Evolutionary conservation across 257 asterid genomes (phyloP), one percentile per base, ranked within the genome.

Genomic region (Capsicum pubescens): DNA sequence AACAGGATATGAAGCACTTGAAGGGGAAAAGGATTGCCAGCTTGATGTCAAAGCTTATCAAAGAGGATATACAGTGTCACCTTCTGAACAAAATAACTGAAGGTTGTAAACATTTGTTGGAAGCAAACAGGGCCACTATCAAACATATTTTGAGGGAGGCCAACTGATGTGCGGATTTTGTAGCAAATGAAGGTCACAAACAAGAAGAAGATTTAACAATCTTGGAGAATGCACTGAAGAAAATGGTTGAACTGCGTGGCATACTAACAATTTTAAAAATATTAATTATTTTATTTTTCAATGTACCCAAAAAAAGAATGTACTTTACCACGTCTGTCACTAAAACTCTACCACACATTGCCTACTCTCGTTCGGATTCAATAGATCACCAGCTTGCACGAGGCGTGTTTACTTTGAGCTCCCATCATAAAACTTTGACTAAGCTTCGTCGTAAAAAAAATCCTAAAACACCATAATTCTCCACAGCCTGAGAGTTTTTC

Each of bases 341-440:
- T 74, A 50, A 74, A 72, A 74, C 80, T 19, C 60, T 74, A 74
- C 60, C 12, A 14, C n/a, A 50, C 48, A 52, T 7, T 76, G 26
- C 63, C 21, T 15, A 35, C 26, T 76, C 81, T 21, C 21, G 11
- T 14, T 76, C 63, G 15, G 3, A 54, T 54, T 76, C 81, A 52
- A 54, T 26, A 76, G 16, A 74, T 72, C 81, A 50, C 36, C 61
- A 74, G 59, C 42, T 74, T 26, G 46, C 61, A 74, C 46, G 14
- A 52, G 48, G 63, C 8, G 2, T 54, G 54, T 52, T 52, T 26
- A 14, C 81, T 76, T 54, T 32, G 44, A 52, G 36, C 36, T 15
- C 26, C 54, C 63, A 76, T 54, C 81, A 76, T 52, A 44, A 44
- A 48, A 13, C 48, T 14, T 52, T 26, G 46, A 52, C 48, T 50